Base-by-base conservation (phyloP, 1,284 basidiomycete species). In the Chondrostereum purpureum region DNA sequence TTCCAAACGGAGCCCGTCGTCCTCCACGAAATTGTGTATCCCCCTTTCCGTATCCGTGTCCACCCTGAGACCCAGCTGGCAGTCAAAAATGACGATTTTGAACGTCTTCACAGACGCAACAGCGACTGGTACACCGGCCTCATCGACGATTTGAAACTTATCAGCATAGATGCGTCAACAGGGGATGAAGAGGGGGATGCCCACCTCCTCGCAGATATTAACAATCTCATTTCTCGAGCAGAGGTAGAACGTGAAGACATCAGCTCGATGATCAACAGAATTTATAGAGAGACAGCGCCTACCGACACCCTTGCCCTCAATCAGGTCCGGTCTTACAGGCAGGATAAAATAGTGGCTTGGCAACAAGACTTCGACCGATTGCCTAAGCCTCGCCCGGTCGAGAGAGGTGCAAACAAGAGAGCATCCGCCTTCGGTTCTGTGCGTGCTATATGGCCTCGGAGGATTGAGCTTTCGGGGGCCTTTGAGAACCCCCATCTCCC, bases 271-370 rank as follows among this genome's bases (percentile, higher is more conserved):
- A 82, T 97, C 48, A 87, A 92, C 48, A 70, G 77, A 45, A 78
- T 89, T 8, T 96, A 97, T 65, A 78, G 77, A 54, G 81, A 90
- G 49, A 86, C 91, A 0, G 62, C 80, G 0, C 78, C 86, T 39
- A 89, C 81, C 13, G 91, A 96, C 59, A 94, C 92, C 1, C 75
- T 97, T 33, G 88, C 85, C 39, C 73, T 98, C 48, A 98, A 95
- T 54, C 79, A 83, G 48, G 90, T 95, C 5, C 81, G 93, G 39
- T 82, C 89, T 3, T 83, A 83, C 47, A 75, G 94, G 35, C 94
- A 97, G 65, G 92, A 96, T 58, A 89, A 88, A 63, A 92, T 96
- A 43, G 92, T 97, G n/a, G 88, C 88, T 35, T 98, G 94, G 91
- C 93, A 96, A 59, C 77, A 79, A 47, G 87, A 92, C 57, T 91